Percentiles rank a stretch among this genome's conserved stretches.
Conservation (phyloP, 148 eudicot genomes). For the Nyssa sinensis region DNA sequence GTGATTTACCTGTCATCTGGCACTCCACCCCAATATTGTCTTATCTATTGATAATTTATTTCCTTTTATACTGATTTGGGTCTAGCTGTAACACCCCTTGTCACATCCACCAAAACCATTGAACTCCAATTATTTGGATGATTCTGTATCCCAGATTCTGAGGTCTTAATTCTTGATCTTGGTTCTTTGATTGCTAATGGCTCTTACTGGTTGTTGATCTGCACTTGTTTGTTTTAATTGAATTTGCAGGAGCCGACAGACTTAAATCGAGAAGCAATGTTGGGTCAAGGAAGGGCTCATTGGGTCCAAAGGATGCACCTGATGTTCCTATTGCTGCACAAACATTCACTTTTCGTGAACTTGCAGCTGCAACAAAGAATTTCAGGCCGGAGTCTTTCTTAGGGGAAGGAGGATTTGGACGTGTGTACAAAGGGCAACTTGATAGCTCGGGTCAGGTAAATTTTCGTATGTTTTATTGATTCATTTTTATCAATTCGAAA, state of each 20-base stretch:
- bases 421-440: slow-evolving; percentile 79
- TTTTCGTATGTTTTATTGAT: neutral
- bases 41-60: neutral
- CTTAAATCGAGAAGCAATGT: slow-evolving; percentile 55
- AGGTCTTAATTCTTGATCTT: neutral
- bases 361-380: slow-evolving; percentile 72
- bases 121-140: neutral
- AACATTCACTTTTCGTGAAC: slow-evolving; percentile 77
- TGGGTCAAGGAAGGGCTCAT: slow-evolving; percentile 45
- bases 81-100: neutral
- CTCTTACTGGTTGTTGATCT: slow-evolving; percentile 5
- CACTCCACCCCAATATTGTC: neutral
- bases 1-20: neutral
- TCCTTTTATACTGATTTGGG: neutral
- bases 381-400: slow-evolving; percentile 69
- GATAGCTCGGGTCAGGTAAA: slow-evolving; percentile 62
- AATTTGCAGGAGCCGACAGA: slow-evolving; percentile 69
- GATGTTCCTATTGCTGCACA: slow-evolving; percentile 60
- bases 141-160: too few species aligned
- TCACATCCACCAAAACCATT: neutral
- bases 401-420: slow-evolving; percentile 90
- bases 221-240: slow-evolving; percentile 3
- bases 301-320: slow-evolving; percentile 42
- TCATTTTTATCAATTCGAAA: neutral
- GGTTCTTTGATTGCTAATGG: neutral